These are phyloP conservation scores for Straminergon stramineum DNA, from an alignment of 225 moss, liverwort and hornwort species.

Conservation along the genomic window DNA sequence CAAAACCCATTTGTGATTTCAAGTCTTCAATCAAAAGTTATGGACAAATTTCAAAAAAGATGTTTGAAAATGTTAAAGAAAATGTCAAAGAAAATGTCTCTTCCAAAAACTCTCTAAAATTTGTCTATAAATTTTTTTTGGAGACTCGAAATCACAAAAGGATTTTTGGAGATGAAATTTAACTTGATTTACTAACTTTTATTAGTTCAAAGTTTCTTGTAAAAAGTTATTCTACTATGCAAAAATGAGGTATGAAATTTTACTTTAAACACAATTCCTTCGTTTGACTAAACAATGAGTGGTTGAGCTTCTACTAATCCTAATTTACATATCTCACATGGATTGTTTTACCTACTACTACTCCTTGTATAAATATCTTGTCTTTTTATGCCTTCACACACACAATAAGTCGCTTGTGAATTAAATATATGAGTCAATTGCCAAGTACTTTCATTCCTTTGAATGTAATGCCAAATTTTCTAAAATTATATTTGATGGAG, in stretches of 20 bases:
- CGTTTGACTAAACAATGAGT: background rate
- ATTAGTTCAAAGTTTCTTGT: background rate
- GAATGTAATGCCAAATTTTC: too few species aligned
- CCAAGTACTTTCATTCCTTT: too few species aligned
- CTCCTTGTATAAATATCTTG: too few species aligned
- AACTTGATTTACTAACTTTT: fast-evolving
- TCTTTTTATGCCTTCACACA: too few species aligned
- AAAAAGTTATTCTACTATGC: background rate
- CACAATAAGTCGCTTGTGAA: too few species aligned
- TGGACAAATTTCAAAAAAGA: background rate
- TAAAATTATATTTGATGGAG: too few species aligned
- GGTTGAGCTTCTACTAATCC: background rate
- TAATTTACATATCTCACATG: background rate
- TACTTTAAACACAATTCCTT: background rate
- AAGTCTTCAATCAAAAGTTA: background rate
- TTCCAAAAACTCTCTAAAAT: too few species aligned
- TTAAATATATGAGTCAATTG: too few species aligned
- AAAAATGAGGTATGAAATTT: background rate
- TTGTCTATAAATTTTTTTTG: background rate
- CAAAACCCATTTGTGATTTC: background rate
- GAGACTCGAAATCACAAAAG: fast-evolving
- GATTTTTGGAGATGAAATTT: fast-evolving
- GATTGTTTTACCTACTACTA: background rate
- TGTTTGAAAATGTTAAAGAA: too few species aligned
- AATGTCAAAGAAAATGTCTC: too few species aligned